A percentile compares a stretch with the other conserved stretches of the same genome.
Evolutionary conservation across 352 stramenopile genomes (phyloP).

Genomic region (Elongisporangium senticosum): DNA sequence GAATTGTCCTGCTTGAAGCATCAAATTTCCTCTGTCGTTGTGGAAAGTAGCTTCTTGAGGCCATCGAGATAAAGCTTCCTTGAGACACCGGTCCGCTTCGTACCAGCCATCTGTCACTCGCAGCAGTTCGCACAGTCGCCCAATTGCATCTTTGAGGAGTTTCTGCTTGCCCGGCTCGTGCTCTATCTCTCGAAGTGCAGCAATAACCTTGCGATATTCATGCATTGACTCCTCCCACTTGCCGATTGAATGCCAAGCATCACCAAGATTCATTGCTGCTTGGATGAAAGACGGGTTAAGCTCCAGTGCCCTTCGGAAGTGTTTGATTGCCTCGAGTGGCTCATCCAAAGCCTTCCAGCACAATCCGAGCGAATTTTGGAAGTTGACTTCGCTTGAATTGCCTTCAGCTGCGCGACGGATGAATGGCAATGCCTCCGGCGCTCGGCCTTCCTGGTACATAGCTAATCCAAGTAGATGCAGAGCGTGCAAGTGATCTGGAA

Average conservation of each 20-base stretch:
- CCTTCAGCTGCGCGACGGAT: constrained; percentile 33
- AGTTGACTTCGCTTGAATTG: constrained; percentile 39
- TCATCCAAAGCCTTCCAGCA: constrained; percentile 42
- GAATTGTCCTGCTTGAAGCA: constrained; percentile 46
- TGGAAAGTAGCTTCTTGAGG: constrained; percentile 47
- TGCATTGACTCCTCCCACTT: constrained; percentile 56
- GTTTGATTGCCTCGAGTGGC: constrained; percentile 45
- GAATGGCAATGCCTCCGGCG: constrained; percentile 20
- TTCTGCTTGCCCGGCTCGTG: constrained; percentile 14
- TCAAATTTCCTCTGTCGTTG: constrained; percentile 54
- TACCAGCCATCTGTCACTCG: constrained; percentile 39
- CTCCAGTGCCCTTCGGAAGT: constrained; percentile 45
- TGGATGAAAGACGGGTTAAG: constrained; percentile 38
- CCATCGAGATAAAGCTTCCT: constrained; percentile 39
- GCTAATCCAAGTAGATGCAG: constrained; percentile 47
- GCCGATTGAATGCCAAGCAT: constrained; percentile 30
- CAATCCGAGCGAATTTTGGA: constrained; percentile 50
- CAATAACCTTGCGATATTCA: constrained; percentile 43
- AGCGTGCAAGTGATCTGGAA: constrained; percentile 36
- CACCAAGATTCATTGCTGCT: constrained; percentile 46
- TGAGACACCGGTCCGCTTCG: constrained; percentile 47
- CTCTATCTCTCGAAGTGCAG: constrained; percentile 3
- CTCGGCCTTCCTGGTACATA: constrained; percentile 35
- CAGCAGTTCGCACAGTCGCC: constrained; percentile 48
- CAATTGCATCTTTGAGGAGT: constrained; percentile 28